These are phyloP conservation scores for Pleurotus citrinopileatus DNA, from an alignment of 768 basidiomycete genomes.

Conservation along the genomic window DNA sequence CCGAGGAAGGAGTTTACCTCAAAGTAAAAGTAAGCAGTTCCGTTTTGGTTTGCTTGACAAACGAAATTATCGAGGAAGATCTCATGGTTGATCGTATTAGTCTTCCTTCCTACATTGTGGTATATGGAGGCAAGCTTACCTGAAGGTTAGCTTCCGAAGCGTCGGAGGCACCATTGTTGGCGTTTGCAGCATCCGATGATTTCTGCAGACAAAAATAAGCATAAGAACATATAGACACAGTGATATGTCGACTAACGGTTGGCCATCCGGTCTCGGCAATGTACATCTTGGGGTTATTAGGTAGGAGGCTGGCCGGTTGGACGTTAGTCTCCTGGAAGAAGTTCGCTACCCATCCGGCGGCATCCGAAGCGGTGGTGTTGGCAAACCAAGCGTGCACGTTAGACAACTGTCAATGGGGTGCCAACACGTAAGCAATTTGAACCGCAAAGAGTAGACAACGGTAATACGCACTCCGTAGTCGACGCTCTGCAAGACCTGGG, in stretches of 20 bases:
- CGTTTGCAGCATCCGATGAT: slow-evolving; percentile 56
- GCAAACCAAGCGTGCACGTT: slow-evolving; percentile 97
- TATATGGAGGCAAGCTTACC: slow-evolving; percentile 21
- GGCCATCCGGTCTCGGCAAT: slow-evolving; percentile 92
- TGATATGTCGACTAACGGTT: slow-evolving; percentile 42
- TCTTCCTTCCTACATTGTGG: background rate
- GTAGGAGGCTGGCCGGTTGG: slow-evolving; percentile 44
- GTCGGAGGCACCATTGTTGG: slow-evolving; percentile 63
- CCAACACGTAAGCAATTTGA: background rate
- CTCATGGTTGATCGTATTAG: slow-evolving; percentile 31
- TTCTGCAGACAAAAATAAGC: slow-evolving; percentile 41
- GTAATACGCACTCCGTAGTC: slow-evolving; percentile 63
- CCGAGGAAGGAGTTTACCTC: slow-evolving; percentile 44
- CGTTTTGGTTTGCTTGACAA: slow-evolving; percentile 81
- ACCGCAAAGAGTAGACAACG: slow-evolving; percentile 5
- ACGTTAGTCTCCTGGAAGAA: slow-evolving; percentile 79
- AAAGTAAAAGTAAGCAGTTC: slow-evolving; percentile 87
- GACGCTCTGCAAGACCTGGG: slow-evolving; percentile 52
- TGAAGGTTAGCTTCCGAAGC: slow-evolving; percentile 65
- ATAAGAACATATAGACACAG: background rate
- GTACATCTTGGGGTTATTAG: slow-evolving; percentile 77
- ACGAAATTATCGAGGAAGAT: slow-evolving; percentile 84
- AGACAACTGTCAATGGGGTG: slow-evolving; percentile 53
- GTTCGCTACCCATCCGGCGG: slow-evolving; percentile 76
- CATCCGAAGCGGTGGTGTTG: slow-evolving; percentile 60